Evolutionary conservation across 73 alveolate genomes (phyloP).

Genomic region (Paramecium caudatum): DNA sequence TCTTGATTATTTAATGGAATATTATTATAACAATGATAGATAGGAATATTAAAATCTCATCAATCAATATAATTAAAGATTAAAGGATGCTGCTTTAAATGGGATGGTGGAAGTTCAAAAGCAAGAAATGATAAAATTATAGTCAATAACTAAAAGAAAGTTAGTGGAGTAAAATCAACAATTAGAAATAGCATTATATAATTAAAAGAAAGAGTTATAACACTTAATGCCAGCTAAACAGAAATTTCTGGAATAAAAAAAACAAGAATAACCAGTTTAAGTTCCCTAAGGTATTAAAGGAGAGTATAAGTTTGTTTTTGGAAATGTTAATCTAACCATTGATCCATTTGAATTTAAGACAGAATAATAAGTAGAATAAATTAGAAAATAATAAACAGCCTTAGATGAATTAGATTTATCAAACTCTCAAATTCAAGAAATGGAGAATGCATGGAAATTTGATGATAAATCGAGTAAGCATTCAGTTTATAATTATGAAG

Average conservation of each 20-base stretch:
- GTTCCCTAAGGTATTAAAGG: background rate
- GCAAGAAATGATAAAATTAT: conserved; percentile 11
- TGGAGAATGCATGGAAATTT: conserved; percentile 55
- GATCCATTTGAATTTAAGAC: conserved; percentile 51
- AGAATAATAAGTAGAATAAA: conserved; percentile 21
- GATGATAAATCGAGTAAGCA: background rate
- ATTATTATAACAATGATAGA: conserved; percentile 36
- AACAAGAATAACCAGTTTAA: background rate
- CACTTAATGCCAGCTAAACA: conserved; percentile 8
- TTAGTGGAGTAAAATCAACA: conserved; percentile 13
- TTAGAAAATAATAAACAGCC: background rate
- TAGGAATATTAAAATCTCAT: conserved; percentile 32
- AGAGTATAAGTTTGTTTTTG: conserved; percentile 10
- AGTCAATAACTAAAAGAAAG: conserved; percentile 23
- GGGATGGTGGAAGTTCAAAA: conserved; percentile 58
- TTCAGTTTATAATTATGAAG: conserved; percentile 6
- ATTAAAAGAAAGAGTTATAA: conserved; percentile 11
- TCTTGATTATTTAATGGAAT: conserved; percentile 49
- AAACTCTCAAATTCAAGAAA: background rate
- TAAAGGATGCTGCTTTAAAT: conserved; percentile 36
- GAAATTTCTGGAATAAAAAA: background rate
- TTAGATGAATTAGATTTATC: conserved; percentile 33
- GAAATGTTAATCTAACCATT: background rate
- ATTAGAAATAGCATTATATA: conserved; percentile 15
- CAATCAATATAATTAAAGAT: background rate